Evolutionary conservation across 78 protist genomes (phyloP).

Genomic region (Dictyostelium firmibasis): DNA sequence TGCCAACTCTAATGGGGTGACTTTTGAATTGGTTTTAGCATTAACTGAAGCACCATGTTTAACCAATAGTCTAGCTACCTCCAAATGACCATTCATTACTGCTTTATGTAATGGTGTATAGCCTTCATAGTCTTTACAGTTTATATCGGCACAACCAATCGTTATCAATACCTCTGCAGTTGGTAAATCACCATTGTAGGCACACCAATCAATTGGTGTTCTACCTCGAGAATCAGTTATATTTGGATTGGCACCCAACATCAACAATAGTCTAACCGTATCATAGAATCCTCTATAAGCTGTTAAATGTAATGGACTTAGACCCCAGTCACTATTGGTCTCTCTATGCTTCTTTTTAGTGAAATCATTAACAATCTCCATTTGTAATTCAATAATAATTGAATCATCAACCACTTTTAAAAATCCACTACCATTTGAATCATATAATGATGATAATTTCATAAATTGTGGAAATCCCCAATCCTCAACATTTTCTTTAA

Average conservation of each 20-base stretch:
- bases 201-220: slow-evolving; percentile 77
- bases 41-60: slow-evolving; percentile 70
- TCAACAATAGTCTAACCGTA: neutral
- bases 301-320: slow-evolving; percentile 32
- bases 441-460: slow-evolving; percentile 28
- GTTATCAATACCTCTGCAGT: slow-evolving; percentile 34
- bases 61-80: slow-evolving; percentile 48
- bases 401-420: slow-evolving; percentile 41
- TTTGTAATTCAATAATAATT: slow-evolving; percentile 64
- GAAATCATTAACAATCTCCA: slow-evolving; percentile 64
- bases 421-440: slow-evolving; percentile 42
- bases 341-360: slow-evolving; percentile 40
- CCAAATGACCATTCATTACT: slow-evolving; percentile 77
- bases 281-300: slow-evolving; percentile 41
- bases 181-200: slow-evolving; percentile 70
- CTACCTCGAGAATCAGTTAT: slow-evolving; percentile 43
- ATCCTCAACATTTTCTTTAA: slow-evolving; percentile 61
- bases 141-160: slow-evolving; percentile 56
- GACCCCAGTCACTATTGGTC: slow-evolving; percentile 36
- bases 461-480: slow-evolving; percentile 80
- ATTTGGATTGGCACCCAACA: slow-evolving; percentile 61
- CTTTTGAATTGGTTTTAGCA: slow-evolving; percentile 3
- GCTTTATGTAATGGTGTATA: slow-evolving; percentile 86
- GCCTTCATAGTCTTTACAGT: slow-evolving; percentile 64
- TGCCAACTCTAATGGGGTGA: slow-evolving; percentile 40